phyloP scores from a whole-genome alignment of 1,284 basidiomycete genomes.

The Xerocomus nothofagi region DNA sequence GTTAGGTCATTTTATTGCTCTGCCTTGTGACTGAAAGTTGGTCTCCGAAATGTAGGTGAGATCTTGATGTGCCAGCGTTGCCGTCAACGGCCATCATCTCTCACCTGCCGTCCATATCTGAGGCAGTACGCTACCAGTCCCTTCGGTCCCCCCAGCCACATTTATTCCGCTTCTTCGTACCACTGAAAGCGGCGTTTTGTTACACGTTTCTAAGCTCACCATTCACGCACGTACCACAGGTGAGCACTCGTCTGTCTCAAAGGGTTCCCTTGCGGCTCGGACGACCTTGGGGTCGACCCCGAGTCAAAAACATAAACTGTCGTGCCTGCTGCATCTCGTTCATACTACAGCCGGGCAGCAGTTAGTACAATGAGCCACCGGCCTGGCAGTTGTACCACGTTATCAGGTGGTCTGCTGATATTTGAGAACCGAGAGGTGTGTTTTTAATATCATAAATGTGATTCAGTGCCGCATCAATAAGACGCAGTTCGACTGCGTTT shows the following conservation, averaged over 20 bases:
- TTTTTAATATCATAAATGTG: neutral
- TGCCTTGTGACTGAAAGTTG: neutral
- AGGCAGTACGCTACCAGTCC: neutral
- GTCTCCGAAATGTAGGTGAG: neutral
- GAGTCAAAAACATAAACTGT: neutral
- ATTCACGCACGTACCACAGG: neutral
- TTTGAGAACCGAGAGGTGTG: neutral
- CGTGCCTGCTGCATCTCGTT: neutral
- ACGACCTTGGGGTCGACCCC: neutral
- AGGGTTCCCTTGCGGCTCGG: neutral
- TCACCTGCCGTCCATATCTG: neutral
- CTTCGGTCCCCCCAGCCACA: neutral
- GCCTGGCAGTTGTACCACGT: slow-evolving; percentile 3
- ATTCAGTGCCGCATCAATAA: neutral
- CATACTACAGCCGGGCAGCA: neutral
- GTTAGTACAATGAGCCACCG: slow-evolving; percentile 1
- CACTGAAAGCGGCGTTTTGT: too few relatives aligned
- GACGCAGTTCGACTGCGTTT: neutral
- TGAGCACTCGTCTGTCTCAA: neutral
- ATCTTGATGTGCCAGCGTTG: neutral
- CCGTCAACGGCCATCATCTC: neutral
- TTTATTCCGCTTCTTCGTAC: neutral
- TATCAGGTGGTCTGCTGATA: neutral
- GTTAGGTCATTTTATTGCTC: slow-evolving; percentile 6
- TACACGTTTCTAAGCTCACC: neutral